Evolutionary conservation across 768 basidiomycete genomes (phyloP).

Genomic region (Lactarius hengduanensis): DNA sequence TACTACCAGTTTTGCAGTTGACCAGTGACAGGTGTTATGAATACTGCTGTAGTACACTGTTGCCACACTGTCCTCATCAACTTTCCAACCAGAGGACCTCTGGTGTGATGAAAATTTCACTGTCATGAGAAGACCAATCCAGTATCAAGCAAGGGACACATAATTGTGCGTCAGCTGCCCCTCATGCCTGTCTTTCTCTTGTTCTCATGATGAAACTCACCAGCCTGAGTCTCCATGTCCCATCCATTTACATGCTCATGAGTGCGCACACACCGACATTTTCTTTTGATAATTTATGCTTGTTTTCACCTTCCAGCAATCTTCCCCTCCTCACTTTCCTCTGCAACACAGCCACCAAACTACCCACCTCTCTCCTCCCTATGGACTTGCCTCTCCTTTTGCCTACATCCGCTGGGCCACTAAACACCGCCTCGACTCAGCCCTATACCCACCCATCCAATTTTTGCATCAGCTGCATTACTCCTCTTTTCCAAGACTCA

Average conservation of each 20-base stretch:
- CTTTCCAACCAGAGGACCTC: constrained; percentile 56
- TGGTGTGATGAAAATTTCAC: constrained; percentile 81
- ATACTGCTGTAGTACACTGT: constrained; percentile 37
- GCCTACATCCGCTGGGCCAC: constrained; percentile 17
- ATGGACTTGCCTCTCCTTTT: constrained; percentile 23
- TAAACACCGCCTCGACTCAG: constrained; percentile 30
- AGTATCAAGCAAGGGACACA: constrained; percentile 69
- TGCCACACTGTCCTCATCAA: constrained; percentile 42
- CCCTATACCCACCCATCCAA: constrained; percentile 33
- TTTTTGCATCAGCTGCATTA: constrained; percentile 75
- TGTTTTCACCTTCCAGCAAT: too few species aligned
- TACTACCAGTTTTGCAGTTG: too few species aligned
- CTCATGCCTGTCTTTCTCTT: constrained; percentile 11
- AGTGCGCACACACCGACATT: too few species aligned
- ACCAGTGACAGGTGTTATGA: constrained; percentile 31
- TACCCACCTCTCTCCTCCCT: constrained; percentile 50
- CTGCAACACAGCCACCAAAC: constrained; percentile 55
- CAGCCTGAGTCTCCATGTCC: constrained; percentile 77
- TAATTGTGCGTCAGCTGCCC: constrained; percentile 48
- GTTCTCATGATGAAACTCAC: constrained; percentile 6
- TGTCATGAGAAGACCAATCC: constrained; percentile 65
- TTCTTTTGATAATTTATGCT: too few species aligned
- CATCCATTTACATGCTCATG: constrained; percentile 72
- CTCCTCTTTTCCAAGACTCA: constrained; percentile 71
- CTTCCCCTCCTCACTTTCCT: constrained; percentile 48